These are phyloP conservation scores for Galeopsis tetrahit DNA, from an alignment of 257 asterid genomes.

Conservation along the genomic window DNA sequence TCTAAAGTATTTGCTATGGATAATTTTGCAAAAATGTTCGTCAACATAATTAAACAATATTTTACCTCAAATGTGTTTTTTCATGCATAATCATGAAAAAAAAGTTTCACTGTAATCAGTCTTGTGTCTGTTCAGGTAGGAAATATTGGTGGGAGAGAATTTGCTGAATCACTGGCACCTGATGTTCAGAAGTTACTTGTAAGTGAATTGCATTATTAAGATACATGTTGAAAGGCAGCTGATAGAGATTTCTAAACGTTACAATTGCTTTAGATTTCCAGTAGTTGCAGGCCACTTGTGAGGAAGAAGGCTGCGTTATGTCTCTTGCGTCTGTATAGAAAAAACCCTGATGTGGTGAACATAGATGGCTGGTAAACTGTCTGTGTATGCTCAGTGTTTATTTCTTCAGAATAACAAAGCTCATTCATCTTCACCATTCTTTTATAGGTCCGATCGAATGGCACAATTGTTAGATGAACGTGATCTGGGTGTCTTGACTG, in stretches of 20 bases:
- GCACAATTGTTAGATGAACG: conserved; percentile 97
- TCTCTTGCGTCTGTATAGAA: conserved; percentile 90
- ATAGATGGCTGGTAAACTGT: conserved; percentile 91
- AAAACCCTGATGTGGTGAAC: conserved; percentile 96
- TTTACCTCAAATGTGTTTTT: conserved; percentile 8
- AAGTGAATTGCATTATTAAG: conserved; percentile 48
- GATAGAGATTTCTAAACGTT: conserved; percentile 22
- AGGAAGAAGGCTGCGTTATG: conserved; percentile 99
- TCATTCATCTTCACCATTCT: conserved; percentile 12
- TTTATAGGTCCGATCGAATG: conserved; percentile 96
- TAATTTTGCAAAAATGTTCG: conserved; percentile 20
- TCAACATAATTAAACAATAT: conserved; percentile 19
- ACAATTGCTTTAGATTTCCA: conserved; percentile 72
- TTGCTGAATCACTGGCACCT: conserved; percentile 98
- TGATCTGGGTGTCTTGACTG: conserved; percentile 95
- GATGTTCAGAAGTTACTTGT: conserved; percentile 99
- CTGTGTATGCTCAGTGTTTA: conserved; percentile 25
- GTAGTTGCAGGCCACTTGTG: conserved; percentile 98
- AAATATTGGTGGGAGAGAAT: conserved; percentile 98
- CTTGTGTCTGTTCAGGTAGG: conserved; percentile 73
- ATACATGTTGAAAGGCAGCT: conserved; percentile 24
- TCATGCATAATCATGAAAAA: background rate
- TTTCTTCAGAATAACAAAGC: conserved; percentile 6
- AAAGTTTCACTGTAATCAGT: conserved; percentile 26
- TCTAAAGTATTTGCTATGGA: conserved; percentile 19